phyloP scores from a whole-genome alignment of 1,284 basidiomycete genomes.

The Marasmius tenuissimus region DNA sequence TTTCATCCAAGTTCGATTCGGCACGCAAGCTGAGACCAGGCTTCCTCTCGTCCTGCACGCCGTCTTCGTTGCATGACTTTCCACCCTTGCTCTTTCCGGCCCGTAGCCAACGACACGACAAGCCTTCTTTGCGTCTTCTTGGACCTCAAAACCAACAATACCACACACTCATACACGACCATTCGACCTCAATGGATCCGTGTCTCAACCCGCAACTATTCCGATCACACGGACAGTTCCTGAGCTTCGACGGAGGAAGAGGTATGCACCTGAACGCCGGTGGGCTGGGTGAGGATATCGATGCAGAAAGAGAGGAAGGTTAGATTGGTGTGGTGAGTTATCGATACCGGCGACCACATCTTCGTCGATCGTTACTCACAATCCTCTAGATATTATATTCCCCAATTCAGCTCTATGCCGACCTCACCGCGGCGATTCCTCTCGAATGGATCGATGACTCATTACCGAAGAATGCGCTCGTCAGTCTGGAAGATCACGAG shows the following conservation, averaged over 20 bases:
- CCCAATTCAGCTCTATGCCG: constrained; percentile 53
- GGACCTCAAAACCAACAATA: constrained; percentile 6
- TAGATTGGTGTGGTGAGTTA: neutral
- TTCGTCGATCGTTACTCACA: constrained; percentile 35
- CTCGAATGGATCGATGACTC: constrained; percentile 29
- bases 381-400: constrained; percentile 48
- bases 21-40: neutral
- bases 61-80: neutral
- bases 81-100: neutral
- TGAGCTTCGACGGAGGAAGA: constrained; percentile 30
- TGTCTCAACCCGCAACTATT: constrained; percentile 54
- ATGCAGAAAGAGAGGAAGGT: neutral
- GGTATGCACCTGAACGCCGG: neutral
- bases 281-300: neutral
- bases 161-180: constrained; percentile 31
- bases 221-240: constrained; percentile 52
- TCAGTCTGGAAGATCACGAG: neutral
- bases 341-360: too few species aligned
- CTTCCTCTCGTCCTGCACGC: neutral
- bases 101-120: neutral
- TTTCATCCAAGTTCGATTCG: neutral
- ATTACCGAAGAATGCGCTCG: neutral
- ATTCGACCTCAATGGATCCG: constrained; percentile 59
- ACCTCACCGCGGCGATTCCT: constrained; percentile 53
- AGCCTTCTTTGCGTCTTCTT: neutral